Base-by-base conservation (phyloP, 2,329 filamentous ascomycete genomes). In the Clarireedia homoeocarpa region DNA sequence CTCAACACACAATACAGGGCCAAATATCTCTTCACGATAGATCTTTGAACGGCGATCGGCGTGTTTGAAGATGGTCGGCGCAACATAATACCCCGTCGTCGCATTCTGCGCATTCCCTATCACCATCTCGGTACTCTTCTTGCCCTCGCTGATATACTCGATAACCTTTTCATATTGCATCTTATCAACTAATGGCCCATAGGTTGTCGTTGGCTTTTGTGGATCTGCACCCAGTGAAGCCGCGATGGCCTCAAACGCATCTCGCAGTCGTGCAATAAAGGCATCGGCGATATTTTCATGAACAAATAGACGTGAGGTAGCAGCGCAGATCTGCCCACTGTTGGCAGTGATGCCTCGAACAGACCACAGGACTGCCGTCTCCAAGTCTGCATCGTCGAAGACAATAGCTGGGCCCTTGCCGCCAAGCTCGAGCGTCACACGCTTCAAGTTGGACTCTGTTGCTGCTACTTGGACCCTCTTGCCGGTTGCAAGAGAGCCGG, bases 121-220 rank as follows among this genome's bases (percentile, higher is more conserved):
- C 20, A 15, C 39, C 39, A n/a, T 15, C 20, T 20, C 39, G 26
- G 26, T 27, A 27, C 26, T 27, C 17, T 20, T 23, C 24, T 46
- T 46, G 10, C 44, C 79, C 46, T 83, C 78, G 6, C 73, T 72
- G 48, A 85, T 74, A 57, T 83, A 75, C 12, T 71, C 66, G 62
- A 77, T 78, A 34, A 82, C 79, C 27, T 75, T 76, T 47, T 84
- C 79, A 20, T 51, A 58, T 39, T 87, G 84, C 76, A 81, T 77
- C 61, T 75, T 71, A 70, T 87, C 87, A 57, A 83, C 81, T 2
- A 86, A 68, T 0, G 84, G 84, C 1, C 81, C 78, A 71, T 39
- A 70, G 72, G 44, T 75, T 68, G 60, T 63, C 70, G 56, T 67
- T 2, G 24, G n/a, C 24, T 53, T 30, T 69, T 20, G 69, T 59